These are phyloP conservation scores for Rusavskia elegans DNA, from an alignment of 495 filamentous ascomycete species.

Conservation along the genomic window DNA sequence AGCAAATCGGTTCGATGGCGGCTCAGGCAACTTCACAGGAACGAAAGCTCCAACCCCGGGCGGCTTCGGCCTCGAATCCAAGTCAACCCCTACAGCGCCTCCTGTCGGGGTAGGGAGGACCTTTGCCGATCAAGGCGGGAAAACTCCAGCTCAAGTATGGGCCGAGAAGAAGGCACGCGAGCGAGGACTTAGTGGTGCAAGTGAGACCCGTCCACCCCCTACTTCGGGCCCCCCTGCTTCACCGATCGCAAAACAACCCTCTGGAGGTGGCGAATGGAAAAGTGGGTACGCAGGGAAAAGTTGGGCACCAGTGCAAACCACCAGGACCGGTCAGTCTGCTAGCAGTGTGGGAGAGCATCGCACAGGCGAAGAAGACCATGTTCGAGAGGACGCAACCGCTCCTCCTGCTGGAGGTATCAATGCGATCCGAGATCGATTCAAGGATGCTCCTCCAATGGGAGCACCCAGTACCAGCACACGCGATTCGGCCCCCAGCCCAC, in stretches of 20 bases:
- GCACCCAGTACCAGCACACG: conserved; percentile 30
- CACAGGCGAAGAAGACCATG: conserved; percentile 37
- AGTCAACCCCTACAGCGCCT: conserved; percentile 26
- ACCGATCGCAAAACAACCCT: conserved; percentile 46
- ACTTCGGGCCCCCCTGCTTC: conserved; percentile 23
- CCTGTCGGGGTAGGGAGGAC: conserved; percentile 75
- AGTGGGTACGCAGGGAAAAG: conserved; percentile 77
- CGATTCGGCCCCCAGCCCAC: conserved; percentile 37
- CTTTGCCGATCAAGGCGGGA: conserved; percentile 87
- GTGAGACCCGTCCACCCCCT: conserved; percentile 18
- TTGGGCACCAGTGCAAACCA: conserved; percentile 71
- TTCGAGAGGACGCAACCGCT: conserved; percentile 28
- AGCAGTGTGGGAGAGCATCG: conserved; percentile 41
- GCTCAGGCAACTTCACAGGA: conserved; percentile 53
- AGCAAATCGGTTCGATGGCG: conserved; percentile 64
- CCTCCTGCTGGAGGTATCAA: conserved; percentile 44
- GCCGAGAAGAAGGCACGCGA: conserved; percentile 88
- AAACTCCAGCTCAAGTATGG: conserved; percentile 94
- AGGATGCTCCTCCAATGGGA: conserved; percentile 52
- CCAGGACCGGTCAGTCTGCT: conserved; percentile 46
- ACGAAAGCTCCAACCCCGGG: conserved; percentile 76
- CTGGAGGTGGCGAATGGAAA: conserved; percentile 66
- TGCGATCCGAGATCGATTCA: conserved; percentile 63
- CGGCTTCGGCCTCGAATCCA: conserved; percentile 39
- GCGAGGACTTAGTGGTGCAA: conserved; percentile 35